These are phyloP conservation scores for Mortierella sp. DNA, from an alignment of 371 early-diverging fungal genomes.

Conservation along the genomic window DNA sequence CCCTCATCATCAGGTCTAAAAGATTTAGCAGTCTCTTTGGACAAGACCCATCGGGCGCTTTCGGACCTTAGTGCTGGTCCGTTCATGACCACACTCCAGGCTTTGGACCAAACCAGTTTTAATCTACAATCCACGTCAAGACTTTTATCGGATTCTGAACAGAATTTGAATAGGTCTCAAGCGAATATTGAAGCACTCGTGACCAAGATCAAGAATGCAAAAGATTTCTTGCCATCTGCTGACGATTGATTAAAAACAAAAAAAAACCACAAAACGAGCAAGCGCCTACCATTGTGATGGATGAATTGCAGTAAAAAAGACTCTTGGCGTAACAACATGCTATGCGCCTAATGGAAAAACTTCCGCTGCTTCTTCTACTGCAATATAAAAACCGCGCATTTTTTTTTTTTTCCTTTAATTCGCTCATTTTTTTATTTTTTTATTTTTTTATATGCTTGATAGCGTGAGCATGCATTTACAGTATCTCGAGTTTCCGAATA, in stretches of 20 bases:
- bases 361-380: too few relatives aligned
- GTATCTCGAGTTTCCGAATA: too few relatives aligned
- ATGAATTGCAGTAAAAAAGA: too few relatives aligned
- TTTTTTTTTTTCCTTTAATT: too few relatives aligned
- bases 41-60: constrained; percentile 27
- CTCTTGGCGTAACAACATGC: too few relatives aligned
- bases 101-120: constrained; percentile 21
- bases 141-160: constrained; percentile 22
- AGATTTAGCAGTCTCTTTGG: constrained; percentile 16
- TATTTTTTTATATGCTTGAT: background rate
- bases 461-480: background rate
- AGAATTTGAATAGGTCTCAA: constrained; percentile 19
- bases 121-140: constrained; percentile 28
- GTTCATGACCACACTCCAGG: constrained; percentile 21
- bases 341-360: too few relatives aligned
- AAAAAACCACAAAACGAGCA: background rate
- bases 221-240: constrained; percentile 30
- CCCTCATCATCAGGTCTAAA: background rate
- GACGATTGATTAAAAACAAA: background rate
- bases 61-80: constrained; percentile 23
- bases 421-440: background rate
- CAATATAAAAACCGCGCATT: too few relatives aligned
- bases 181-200: constrained; percentile 23
- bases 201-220: constrained; percentile 21
- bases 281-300: too few relatives aligned